These are phyloP conservation scores for Talaromyces adpressus DNA, from an alignment of 495 filamentous ascomycete genomes.

Conservation along the genomic window DNA sequence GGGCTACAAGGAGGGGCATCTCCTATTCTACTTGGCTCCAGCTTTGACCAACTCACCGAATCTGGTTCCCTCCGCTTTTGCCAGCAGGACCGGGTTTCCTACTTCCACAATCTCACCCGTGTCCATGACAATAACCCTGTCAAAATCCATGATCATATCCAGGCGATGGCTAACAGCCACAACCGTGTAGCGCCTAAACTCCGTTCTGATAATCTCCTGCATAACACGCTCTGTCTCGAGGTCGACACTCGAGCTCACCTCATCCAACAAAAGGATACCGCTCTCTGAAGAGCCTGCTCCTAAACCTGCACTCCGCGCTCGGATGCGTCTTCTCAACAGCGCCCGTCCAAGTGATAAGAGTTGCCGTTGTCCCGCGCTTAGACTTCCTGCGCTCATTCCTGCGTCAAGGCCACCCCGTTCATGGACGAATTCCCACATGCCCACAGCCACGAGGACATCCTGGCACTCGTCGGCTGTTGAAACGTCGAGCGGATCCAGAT, in stretches of 20 bases:
- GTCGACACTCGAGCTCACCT: conserved; percentile 45
- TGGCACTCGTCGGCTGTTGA: conserved; percentile 60
- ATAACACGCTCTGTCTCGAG: conserved; percentile 35
- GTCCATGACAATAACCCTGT: conserved; percentile 39
- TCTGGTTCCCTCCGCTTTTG: neutral
- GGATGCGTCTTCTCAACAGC: conserved; percentile 25
- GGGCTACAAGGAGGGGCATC: too few relatives aligned
- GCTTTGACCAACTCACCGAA: neutral
- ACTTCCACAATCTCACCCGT: conserved; percentile 30
- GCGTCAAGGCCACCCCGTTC: conserved; percentile 35
- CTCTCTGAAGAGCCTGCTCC: conserved; percentile 6
- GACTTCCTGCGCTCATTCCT: conserved; percentile 23
- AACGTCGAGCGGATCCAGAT: conserved; percentile 70
- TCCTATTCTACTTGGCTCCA: neutral
- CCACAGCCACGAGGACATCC: conserved; percentile 14
- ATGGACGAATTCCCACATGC: conserved; percentile 30
- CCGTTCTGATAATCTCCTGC: conserved; percentile 31
- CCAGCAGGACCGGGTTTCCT: conserved; percentile 25
- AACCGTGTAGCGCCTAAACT: conserved; percentile 41
- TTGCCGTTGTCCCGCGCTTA: conserved; percentile 47
- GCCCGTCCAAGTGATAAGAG: conserved; percentile 48
- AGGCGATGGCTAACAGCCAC: conserved; percentile 41
- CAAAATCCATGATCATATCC: conserved; percentile 38
- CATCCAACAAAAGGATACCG: conserved; percentile 43
- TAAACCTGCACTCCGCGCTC: neutral